Evolutionary conservation across 208 protist genomes (phyloP), one percentile per base, ranked within the genome.

Genomic region (Wallacemonas sp.): DNA sequence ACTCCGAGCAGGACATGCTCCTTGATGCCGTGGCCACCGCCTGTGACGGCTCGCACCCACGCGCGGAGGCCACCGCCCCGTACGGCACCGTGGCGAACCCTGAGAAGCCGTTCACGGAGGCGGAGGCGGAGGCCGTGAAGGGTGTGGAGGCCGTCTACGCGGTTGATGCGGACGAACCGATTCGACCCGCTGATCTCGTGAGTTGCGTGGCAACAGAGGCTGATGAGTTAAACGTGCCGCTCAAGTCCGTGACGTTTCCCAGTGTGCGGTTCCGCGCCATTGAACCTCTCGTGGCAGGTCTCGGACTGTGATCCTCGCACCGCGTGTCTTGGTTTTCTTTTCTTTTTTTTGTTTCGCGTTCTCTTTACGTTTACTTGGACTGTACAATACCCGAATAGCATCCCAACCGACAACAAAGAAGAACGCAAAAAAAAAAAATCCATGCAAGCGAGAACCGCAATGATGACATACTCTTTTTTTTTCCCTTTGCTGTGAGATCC

Each of bases 121-220:
- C 6, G 2, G 52, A 58, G 23, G 6, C 16, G 19, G 52, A 58
- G 52, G 57, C 57, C 12, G 52, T 58, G 30, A 9, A 24, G 29
- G 9, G 60, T 27, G 62, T 46, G 16, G 67, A 68, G 9, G 4
- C 38, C 3, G 52, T 33, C 34, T 44, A 49, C 9, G 66, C 70
- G 11, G 29, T 58, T 16, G 30, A 38, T 11, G 19, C 32, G 19
- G 62, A 66, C 5, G 67, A 63, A 8, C 2, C 34, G 11, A 61
- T 55, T 21, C 39, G 29, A 0, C 52, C 70, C 1, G 27, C 63
- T 16, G 68, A 74, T 27, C 48, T 91, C 9, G 79, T 94, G 24
- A 80, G 77, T 29, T 81, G 74, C 14, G 70, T 90, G 23, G 69
- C 87, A n/a, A 82, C 84, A 11, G 84, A 88, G 61, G 61, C 72